phyloP scores from a whole-genome alignment of 2,329 filamentous ascomycete species.

The Didymosphaeria variabile region DNA sequence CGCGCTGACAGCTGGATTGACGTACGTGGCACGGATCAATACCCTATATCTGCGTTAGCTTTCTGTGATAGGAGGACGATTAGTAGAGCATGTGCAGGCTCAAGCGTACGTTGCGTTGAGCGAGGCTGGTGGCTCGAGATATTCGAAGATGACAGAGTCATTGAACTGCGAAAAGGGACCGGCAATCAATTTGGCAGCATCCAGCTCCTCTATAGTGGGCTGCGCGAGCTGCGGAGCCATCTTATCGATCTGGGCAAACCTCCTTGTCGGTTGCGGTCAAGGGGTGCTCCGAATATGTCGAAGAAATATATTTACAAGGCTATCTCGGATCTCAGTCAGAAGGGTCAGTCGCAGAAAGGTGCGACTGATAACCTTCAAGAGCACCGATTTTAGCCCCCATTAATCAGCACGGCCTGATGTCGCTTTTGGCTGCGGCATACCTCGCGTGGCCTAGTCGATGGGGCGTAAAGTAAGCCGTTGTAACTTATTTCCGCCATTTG shows the following conservation, averaged over 20 bases:
- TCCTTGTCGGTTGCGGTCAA: no score
- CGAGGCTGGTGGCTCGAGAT: constrained; percentile 20
- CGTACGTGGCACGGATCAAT: constrained; percentile 26
- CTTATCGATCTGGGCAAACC: neutral
- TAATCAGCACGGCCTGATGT: no score
- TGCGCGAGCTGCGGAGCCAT: constrained; percentile 2
- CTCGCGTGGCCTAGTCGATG: no score
- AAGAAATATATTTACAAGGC: no score
- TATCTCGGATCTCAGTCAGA: no score
- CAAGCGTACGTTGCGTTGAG: constrained; percentile 23
- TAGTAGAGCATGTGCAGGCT: neutral
- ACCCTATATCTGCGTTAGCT: constrained; percentile 16
- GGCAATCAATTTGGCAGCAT: constrained; percentile 19
- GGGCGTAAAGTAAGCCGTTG: no score
- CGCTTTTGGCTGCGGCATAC: no score
- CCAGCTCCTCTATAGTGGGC: constrained; percentile 8
- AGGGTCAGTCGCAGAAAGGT: no score
- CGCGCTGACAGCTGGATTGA: constrained; percentile 5
- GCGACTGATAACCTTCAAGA: no score
- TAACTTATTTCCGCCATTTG: no score
- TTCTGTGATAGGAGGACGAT: neutral
- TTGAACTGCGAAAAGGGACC: constrained; percentile 22
- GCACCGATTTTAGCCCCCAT: no score
- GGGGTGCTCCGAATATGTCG: no score
- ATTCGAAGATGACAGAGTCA: constrained; percentile 23